Percentiles rank a stretch among this genome's conserved stretches.
Conservation (phyloP, 2,329 filamentous ascomycete species). For the Huntiella bhutanensis region DNA sequence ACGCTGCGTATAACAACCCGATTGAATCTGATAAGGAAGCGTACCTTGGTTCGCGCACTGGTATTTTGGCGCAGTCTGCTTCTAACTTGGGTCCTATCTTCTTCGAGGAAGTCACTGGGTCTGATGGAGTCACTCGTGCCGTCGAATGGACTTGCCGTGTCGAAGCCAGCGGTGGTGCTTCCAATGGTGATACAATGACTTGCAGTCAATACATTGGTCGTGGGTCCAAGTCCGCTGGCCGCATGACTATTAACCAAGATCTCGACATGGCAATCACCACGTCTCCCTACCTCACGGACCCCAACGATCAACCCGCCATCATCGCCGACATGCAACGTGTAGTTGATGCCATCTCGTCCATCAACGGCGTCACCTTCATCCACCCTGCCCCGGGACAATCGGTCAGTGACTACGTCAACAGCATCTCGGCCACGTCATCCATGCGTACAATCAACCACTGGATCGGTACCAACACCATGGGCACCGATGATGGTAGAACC, state of each 20-base stretch:
- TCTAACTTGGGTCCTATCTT: conserved; percentile 44
- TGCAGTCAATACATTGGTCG: conserved; percentile 45
- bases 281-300: conserved; percentile 39
- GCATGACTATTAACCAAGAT: conserved; percentile 37
- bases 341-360: conserved; percentile 30
- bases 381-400: conserved; percentile 32
- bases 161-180: conserved; percentile 30
- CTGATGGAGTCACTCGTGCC: conserved; percentile 41
- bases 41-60: conserved; percentile 29
- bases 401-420: conserved; percentile 36
- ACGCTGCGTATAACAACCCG: conserved; percentile 35
- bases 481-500: conserved; percentile 31
- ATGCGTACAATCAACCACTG: conserved; percentile 31
- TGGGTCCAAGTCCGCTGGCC: conserved; percentile 41
- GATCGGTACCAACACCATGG: conserved; percentile 43
- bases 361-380: conserved; percentile 31
- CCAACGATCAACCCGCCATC: conserved; percentile 43
- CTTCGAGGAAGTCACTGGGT: conserved; percentile 33
- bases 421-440: conserved; percentile 19
- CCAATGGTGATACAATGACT: conserved; percentile 24
- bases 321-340: conserved; percentile 44
- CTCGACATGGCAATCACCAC: conserved; percentile 40
- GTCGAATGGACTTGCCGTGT: conserved; percentile 49
- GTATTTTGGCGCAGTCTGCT: conserved; percentile 44
- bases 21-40: conserved; percentile 22